Percentiles rank a stretch among this genome's conserved stretches.
phyloP scores from a whole-genome alignment of 768 basidiomycete species.

The Suillus subluteus region DNA sequence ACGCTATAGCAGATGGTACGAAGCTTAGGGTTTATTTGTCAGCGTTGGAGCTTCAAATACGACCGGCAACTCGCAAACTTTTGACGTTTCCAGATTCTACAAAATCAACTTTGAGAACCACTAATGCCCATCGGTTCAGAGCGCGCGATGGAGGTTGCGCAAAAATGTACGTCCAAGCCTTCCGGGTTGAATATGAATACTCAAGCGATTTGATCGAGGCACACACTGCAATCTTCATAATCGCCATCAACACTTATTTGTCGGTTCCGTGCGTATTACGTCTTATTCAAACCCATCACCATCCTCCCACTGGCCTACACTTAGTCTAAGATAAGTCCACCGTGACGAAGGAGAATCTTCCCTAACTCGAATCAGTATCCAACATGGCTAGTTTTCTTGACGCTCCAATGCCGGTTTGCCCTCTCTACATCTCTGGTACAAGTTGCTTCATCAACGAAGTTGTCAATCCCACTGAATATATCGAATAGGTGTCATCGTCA shows the following conservation, averaged over 20 bases:
- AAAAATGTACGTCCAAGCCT: constrained; percentile 7
- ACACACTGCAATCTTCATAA: not conserved
- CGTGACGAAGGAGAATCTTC: too few relatives aligned
- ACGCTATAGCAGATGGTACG: too few relatives aligned
- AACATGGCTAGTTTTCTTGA: not conserved
- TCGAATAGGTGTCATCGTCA: not conserved
- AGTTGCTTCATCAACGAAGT: not conserved
- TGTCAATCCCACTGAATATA: not conserved
- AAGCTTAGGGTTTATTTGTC: too few relatives aligned
- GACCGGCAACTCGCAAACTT: too few relatives aligned
- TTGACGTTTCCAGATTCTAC: too few relatives aligned
- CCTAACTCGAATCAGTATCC: too few relatives aligned
- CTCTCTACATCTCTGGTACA: not conserved
- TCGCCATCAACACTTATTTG: not conserved
- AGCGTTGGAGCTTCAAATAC: too few relatives aligned
- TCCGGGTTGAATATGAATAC: not conserved
- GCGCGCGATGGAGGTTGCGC: not conserved
- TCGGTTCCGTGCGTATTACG: not conserved
- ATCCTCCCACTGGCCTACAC: too few relatives aligned
- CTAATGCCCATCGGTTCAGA: not conserved
- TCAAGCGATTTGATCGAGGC: not conserved
- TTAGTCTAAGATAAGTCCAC: too few relatives aligned
- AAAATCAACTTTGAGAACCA: too few relatives aligned
- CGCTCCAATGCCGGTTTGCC: not conserved
- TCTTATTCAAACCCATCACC: not conserved